These are phyloP conservation scores for Polytrichum commune DNA, from an alignment of 225 moss, liverwort and hornwort genomes.

Conservation along the genomic window DNA sequence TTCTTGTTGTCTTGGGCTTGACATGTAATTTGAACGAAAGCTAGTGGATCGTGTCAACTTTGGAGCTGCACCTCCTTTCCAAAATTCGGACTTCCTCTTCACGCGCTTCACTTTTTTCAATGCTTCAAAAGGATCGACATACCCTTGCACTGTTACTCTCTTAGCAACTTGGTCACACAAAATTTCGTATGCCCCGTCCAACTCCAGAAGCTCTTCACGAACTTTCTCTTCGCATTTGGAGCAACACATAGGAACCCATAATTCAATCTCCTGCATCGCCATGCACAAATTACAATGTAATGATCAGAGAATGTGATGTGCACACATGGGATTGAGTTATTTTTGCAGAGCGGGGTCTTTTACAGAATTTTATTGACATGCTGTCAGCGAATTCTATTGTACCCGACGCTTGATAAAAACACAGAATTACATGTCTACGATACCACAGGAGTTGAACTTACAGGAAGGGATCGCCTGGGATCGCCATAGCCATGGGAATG, in stretches of 20 bases:
- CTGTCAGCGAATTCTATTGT: no score
- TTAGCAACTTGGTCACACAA: constrained; percentile 23
- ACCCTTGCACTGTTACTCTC: constrained; percentile 31
- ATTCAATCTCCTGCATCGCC: constrained; percentile 27
- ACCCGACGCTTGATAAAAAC: no score
- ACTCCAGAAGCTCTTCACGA: constrained; percentile 38
- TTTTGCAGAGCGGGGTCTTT: no score
- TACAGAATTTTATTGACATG: no score
- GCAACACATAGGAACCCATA: constrained; percentile 56
- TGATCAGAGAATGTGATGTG: not conserved
- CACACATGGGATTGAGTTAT: no score
- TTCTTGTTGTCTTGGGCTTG: constrained; percentile 10
- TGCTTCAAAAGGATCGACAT: constrained; percentile 36
- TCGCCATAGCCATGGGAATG: no score
- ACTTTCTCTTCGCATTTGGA: constrained; percentile 50
- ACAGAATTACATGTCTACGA: no score
- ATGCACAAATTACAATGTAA: not conserved
- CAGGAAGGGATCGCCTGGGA: no score
- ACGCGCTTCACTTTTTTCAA: constrained; percentile 56
- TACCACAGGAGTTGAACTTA: no score
- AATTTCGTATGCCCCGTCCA: constrained; percentile 32
- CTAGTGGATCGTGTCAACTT: not conserved
- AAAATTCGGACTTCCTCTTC: constrained; percentile 50
- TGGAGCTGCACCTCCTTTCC: constrained; percentile 12
- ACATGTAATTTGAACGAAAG: constrained; percentile 4